Evolutionary conservation across 2,329 filamentous ascomycete species (phyloP), one percentile per base, ranked within the genome.

Genomic region (Hypoxylon sp.): DNA sequence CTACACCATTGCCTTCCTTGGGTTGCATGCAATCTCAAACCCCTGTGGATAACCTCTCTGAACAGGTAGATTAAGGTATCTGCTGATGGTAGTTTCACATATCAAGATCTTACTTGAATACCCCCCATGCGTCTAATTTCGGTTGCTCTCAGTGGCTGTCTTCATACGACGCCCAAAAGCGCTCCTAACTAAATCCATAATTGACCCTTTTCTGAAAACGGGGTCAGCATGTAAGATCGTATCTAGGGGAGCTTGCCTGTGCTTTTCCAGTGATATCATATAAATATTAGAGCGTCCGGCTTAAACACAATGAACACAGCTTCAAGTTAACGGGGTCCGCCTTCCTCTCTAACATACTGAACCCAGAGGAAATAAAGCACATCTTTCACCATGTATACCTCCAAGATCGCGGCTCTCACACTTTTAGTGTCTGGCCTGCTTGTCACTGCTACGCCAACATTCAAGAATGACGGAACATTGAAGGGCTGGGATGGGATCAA

Each of bases 401-500:
- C 52, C 13, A 71, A 68, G 19, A 47, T 62, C 51, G 58, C 59
- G 3, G 57, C 46, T 24, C 37, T 71, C 9, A 59, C 58, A 46
- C 64, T 71, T 46, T 35, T 71, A 33, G 65, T 52, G 65, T 54
- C 62, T 46, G 46, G 37, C 26, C 22, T 65, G 31, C 51, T 71
- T 26, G 55, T 52, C 53, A 53, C 54, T 22, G 53, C 59, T 6
- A 29, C 37, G 17, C 51, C 55, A 4, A n/a, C 47, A 42, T 66
- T 62, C 55, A 63, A 69, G 35, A 69, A 69, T 35, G 19, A 47
- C 6, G 78, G 77, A 52, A 65, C 57, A 26, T 10, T 57, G 2
- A 33, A 52, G 10, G 67, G 53, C 17, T 67, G 67, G 64, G 60
- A 75, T 31, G 53, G 64, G 2, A 69, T 52, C 19, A 78, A 78